Percentiles rank a stretch among this genome's conserved stretches.
These are phyloP conservation scores for Staphylotrichum longicolle DNA, from an alignment of 495 filamentous ascomycete species.

Conservation along the genomic window DNA sequence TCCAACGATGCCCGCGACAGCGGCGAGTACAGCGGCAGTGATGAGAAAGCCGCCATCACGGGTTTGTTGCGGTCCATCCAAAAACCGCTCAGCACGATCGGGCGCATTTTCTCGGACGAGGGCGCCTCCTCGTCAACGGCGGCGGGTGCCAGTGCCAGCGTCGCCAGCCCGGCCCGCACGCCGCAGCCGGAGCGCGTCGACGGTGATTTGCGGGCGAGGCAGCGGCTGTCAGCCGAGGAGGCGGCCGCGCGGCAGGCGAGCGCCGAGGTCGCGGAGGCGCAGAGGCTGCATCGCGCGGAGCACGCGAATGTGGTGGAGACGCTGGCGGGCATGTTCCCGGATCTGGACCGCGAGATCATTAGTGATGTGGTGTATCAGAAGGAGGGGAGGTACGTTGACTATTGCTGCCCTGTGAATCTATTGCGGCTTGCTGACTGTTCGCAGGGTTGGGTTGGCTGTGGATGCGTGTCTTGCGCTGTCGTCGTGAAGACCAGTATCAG, in stretches of 20 bases:
- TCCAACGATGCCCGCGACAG: slow-evolving; percentile 41
- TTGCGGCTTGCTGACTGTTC: slow-evolving; percentile 22
- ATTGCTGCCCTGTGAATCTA: slow-evolving; percentile 11
- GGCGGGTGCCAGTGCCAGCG: slow-evolving; percentile 39
- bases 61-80: slow-evolving; percentile 90
- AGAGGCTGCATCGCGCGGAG: slow-evolving; percentile 78
- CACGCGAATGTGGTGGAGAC: slow-evolving; percentile 91
- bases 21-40: slow-evolving; percentile 43
- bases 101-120: slow-evolving; percentile 95
- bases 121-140: slow-evolving; percentile 36
- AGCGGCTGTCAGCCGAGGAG: slow-evolving; percentile 69
- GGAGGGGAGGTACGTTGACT: slow-evolving; percentile 71
- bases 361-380: slow-evolving; percentile 91
- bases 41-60: slow-evolving; percentile 76
- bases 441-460: slow-evolving; percentile 81
- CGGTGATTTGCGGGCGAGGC: slow-evolving; percentile 40
- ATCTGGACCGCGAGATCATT: slow-evolving; percentile 85
- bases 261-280: slow-evolving; percentile 86
- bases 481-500: slow-evolving; percentile 28
- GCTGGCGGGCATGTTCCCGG: slow-evolving; percentile 87
- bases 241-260: slow-evolving; percentile 92
- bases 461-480: slow-evolving; percentile 87
- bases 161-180: slow-evolving; percentile 51
- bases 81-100: slow-evolving; percentile 85
- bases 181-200: slow-evolving; percentile 54